phyloP scores from a whole-genome alignment of 192 early-diverging fungal species.

The Umbelopsis sp. region DNA sequence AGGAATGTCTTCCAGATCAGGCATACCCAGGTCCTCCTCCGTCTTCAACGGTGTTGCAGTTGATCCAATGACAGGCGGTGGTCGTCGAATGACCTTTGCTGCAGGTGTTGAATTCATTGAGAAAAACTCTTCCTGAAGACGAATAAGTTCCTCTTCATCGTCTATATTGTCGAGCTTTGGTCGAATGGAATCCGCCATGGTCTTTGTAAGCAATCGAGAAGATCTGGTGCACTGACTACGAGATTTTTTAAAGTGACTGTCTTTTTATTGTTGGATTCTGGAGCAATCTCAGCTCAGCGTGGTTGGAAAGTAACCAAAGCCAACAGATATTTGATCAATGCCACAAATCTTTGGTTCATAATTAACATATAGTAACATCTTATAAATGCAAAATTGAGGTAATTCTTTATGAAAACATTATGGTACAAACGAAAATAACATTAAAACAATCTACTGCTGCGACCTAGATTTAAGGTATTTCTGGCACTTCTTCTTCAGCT shows the following conservation, averaged over 20 bases:
- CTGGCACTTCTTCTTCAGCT: constrained; percentile 58
- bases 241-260: neutral
- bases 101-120: constrained; percentile 37
- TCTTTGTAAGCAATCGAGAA: neutral
- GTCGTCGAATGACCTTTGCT: constrained; percentile 38
- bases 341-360: neutral
- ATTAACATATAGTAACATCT: neutral
- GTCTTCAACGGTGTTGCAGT: neutral
- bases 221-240: neutral
- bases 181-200: constrained; percentile 1
- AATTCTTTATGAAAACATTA: neutral
- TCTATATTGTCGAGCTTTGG: constrained; percentile 20
- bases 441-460: neutral
- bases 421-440: neutral
- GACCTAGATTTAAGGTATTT: constrained; percentile 19
- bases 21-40: constrained; percentile 13
- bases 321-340: too few relatives aligned
- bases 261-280: neutral
- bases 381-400: neutral
- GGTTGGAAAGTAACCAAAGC: too few relatives aligned
- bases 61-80: constrained; percentile 22
- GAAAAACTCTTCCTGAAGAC: constrained; percentile 53
- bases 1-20: constrained; percentile 15
- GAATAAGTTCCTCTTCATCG: constrained; percentile 51
- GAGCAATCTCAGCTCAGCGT: too few relatives aligned